Evolutionary conservation across 129 eudicot species (phyloP), one percentile per base, ranked within the genome.

Genomic region (Flaveria bidentis): DNA sequence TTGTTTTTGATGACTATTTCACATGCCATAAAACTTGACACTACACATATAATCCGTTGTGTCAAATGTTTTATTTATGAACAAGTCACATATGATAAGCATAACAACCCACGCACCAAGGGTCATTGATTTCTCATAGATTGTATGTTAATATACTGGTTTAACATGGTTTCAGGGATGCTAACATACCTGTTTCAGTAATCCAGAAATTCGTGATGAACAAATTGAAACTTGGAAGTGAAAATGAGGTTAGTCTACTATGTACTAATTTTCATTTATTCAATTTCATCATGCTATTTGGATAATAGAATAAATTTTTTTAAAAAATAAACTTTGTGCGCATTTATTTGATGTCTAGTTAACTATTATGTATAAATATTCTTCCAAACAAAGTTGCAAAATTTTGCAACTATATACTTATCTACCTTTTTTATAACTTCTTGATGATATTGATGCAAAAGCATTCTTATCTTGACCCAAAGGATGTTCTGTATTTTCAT

Each of bases 191-290:
- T 0, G 92, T 89, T 81, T 88, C 90, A 60, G 74, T 76, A 26
- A 88, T 92, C 41, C 94, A 88, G 77, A 92, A 89, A 87, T 92
- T 89, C 63, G 79, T 92, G 28, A 83, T 71, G 85, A 84, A 72
- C 78, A 92, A 92, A 85, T 78, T 92, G 36, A 89, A 89, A 55
- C 98, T 92, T 84, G 67, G 79, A 60, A 83, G 86, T 72, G 96
- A 90, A 86, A 83, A 87, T 72, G 98, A 92, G 96, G 98, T 88
- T 46, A 82, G 46, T 55, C 60, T 62, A 16, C 65, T 63, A 7
- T 16, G 12, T 30, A 62, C 68, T 26, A 30, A 3, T 52, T 20
- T 46, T 45, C 57, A 55, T 25, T 67, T 44, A 7, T 18, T 28
- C 69, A 57, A 44, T 17, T 75, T 58, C 60, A 56, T 71, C 70